These are phyloP conservation scores for Pisolithus microcarpus DNA, from an alignment of 768 basidiomycete species.

Conservation along the genomic window DNA sequence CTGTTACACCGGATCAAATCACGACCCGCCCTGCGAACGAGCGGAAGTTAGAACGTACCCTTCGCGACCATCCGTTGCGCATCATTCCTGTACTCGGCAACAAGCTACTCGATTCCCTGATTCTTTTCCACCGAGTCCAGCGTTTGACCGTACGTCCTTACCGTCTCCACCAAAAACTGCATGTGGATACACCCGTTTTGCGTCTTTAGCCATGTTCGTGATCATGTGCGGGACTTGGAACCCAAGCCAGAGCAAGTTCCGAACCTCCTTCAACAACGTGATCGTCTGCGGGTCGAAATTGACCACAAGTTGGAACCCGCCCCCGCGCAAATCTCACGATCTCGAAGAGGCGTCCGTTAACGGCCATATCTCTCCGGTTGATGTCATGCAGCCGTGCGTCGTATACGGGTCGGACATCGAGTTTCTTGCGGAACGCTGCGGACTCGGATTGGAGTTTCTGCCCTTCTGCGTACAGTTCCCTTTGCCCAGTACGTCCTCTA, in stretches of 20 bases:
- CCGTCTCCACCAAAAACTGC: slow-evolving; percentile 99
- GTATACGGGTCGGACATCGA: slow-evolving; percentile 89
- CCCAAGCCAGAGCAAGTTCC: slow-evolving; percentile 91
- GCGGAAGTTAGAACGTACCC: slow-evolving; percentile 44
- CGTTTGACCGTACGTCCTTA: slow-evolving; percentile 96
- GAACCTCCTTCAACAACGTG: slow-evolving; percentile 96
- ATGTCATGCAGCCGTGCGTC: slow-evolving; percentile 97
- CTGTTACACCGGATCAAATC: slow-evolving; percentile 32
- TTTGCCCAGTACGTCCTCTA: slow-evolving; percentile 95
- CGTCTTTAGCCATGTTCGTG: slow-evolving; percentile 96
- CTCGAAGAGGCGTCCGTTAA: slow-evolving; percentile 89
- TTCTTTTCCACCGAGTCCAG: slow-evolving; percentile 86
- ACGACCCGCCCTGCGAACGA: neutral
- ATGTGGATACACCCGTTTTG: slow-evolving; percentile 96
- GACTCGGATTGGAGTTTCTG: slow-evolving; percentile 94
- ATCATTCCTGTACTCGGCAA: slow-evolving; percentile 91
- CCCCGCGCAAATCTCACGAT: slow-evolving; percentile 70
- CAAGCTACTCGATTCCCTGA: slow-evolving; percentile 87
- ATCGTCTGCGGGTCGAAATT: slow-evolving; percentile 99
- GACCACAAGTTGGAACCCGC: slow-evolving; percentile 81
- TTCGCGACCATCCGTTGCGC: slow-evolving; percentile 88
- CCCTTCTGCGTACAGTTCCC: slow-evolving; percentile 99
- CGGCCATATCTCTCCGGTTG: slow-evolving; percentile 85
- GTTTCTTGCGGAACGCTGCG: slow-evolving; percentile 87
- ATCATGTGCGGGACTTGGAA: slow-evolving; percentile 94